phyloP scores from a whole-genome alignment of 148 eudicot genomes.

The Suaeda aralocaspica region DNA sequence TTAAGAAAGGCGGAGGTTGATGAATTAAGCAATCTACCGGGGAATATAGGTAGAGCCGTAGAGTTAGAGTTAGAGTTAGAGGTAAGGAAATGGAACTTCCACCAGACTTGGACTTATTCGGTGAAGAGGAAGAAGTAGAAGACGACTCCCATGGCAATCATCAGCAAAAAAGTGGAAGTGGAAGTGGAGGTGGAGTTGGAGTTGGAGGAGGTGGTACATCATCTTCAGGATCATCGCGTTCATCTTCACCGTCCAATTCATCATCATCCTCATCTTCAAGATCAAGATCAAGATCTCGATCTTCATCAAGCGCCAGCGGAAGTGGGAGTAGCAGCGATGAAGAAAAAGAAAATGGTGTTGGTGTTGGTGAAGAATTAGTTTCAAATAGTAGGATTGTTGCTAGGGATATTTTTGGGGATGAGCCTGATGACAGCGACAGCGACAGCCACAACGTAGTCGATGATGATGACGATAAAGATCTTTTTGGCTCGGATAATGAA shows the following conservation, averaged over 20 bases:
- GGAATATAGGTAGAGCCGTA: too few species aligned
- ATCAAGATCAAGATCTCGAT: conserved; percentile 49
- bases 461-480: conserved; percentile 51
- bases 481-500: conserved; percentile 90
- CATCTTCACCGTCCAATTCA: conserved; percentile 59
- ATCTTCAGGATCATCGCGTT: conserved; percentile 40
- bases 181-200: neutral
- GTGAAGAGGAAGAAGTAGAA: conserved; percentile 50
- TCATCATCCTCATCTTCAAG: conserved; percentile 54
- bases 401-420: conserved; percentile 38
- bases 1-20: too few species aligned
- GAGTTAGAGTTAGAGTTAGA: too few species aligned
- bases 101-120: conserved; percentile 62
- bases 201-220: conserved; percentile 39
- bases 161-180: conserved; percentile 23
- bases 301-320: conserved; percentile 54
- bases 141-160: neutral
- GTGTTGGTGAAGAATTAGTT: conserved; percentile 30
- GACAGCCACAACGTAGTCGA: too few species aligned
- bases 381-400: conserved; percentile 31
- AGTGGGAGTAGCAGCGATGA: conserved; percentile 32
- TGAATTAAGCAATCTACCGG: too few species aligned
- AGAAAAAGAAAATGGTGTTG: conserved; percentile 33
- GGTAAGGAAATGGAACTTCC: conserved; percentile 88
- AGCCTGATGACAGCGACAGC: conserved; percentile 30